These are phyloP conservation scores for Coriaria nepalensis DNA, from an alignment of 306 rosid species.

Conservation along the genomic window DNA sequence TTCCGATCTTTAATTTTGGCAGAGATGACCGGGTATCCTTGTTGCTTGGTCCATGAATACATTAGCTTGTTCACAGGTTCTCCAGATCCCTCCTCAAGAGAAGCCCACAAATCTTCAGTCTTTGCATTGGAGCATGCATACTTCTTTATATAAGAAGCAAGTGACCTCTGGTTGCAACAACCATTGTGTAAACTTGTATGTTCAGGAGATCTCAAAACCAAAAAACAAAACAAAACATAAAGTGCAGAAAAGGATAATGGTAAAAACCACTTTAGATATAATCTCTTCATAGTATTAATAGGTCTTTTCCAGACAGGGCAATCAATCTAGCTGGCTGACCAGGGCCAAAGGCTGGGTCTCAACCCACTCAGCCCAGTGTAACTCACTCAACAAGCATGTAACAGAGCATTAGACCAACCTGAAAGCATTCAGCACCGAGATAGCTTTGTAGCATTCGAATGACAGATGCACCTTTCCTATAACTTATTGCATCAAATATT, in stretches of 20 bases:
- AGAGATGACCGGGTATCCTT: conserved; percentile 81
- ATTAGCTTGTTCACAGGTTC: conserved; percentile 78
- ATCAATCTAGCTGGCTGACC: no score
- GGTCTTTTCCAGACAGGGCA: no score
- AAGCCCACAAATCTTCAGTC: conserved; percentile 92
- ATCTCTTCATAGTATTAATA: no score
- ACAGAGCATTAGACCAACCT: conserved; percentile 36
- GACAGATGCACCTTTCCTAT: conserved; percentile 83
- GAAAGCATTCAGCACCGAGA: conserved; percentile 83
- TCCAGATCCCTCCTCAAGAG: conserved; percentile 90
- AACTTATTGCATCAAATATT: conserved; percentile 88
- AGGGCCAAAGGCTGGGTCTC: no score
- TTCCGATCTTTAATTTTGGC: conserved; percentile 44
- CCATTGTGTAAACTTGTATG: background rate
- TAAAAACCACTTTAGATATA: no score
- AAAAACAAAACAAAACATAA: background rate
- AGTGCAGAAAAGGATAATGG: no score
- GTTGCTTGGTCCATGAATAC: conserved; percentile 92
- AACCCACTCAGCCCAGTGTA: no score
- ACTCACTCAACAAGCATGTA: background rate
- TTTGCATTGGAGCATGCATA: conserved; percentile 70
- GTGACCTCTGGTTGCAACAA: conserved; percentile 54
- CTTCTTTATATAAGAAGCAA: conserved; percentile 73
- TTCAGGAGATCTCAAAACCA: background rate
- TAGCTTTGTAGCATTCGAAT: conserved; percentile 94